These are phyloP conservation scores for Cyclotella baltica DNA, from an alignment of 108 stramenopile genomes.

Conservation along the genomic window DNA sequence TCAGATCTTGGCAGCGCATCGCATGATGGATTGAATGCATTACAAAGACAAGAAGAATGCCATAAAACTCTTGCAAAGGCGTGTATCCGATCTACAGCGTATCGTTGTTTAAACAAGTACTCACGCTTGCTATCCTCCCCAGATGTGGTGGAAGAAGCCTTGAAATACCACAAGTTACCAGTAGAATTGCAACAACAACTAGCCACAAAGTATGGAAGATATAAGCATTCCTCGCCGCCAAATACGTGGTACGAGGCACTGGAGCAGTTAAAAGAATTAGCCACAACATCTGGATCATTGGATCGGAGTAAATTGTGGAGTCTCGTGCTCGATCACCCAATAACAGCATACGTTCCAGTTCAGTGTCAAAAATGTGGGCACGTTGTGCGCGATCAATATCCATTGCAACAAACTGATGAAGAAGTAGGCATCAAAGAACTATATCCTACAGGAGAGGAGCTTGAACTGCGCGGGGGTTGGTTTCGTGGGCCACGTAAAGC, in stretches of 20 bases:
- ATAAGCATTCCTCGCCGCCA: conserved; percentile 24
- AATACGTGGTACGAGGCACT: conserved; percentile 54
- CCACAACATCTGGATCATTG: neutral
- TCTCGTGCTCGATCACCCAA: conserved; percentile 56
- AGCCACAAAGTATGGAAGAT: conserved; percentile 12
- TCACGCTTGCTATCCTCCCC: conserved; percentile 13
- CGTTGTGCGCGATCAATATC: conserved; percentile 39
- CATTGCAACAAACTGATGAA: conserved; percentile 26
- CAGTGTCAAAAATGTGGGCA: conserved; percentile 59
- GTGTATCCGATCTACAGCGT: conserved; percentile 38
- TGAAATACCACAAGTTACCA: conserved; percentile 44
- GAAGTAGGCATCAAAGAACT: conserved; percentile 47
- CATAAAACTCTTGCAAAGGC: conserved; percentile 38
- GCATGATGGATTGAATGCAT: neutral
- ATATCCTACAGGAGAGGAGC: conserved; percentile 32
- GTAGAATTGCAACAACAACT: conserved; percentile 22
- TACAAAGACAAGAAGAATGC: conserved; percentile 7
- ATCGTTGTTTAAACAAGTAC: conserved; percentile 42
- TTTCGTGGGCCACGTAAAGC: conserved; percentile 44
- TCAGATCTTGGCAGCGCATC: neutral
- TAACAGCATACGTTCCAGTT: conserved; percentile 57
- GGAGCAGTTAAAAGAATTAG: conserved; percentile 22
- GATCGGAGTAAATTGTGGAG: conserved; percentile 37
- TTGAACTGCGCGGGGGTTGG: conserved; percentile 52
- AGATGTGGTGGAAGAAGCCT: conserved; percentile 43